Conservation (phyloP, 495 filamentous ascomycete genomes). For the Trichoderma asperelloides region DNA sequence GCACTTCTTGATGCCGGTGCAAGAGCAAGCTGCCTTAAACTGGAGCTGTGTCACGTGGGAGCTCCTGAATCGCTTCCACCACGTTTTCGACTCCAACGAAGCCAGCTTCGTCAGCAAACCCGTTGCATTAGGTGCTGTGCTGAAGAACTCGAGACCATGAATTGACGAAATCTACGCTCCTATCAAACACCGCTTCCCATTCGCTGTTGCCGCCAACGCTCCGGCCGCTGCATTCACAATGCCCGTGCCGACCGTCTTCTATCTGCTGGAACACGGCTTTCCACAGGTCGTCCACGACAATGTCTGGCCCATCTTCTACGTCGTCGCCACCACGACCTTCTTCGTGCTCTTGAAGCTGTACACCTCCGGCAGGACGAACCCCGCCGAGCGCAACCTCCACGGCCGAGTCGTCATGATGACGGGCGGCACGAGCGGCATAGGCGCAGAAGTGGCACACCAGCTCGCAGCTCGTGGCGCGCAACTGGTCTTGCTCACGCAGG, state of each 20-base stretch:
- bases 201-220: background rate
- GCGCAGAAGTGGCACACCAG: constrained; percentile 59
- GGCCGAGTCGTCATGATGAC: constrained; percentile 90
- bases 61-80: background rate
- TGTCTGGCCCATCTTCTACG: constrained; percentile 49
- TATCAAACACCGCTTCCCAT: background rate
- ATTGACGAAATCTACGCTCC: background rate
- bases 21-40: background rate
- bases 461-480: constrained; percentile 83
- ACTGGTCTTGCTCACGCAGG: constrained; percentile 79
- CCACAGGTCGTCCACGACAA: constrained; percentile 54
- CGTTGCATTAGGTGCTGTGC: background rate
- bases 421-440: constrained; percentile 91
- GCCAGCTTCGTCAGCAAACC: background rate
- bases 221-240: constrained; percentile 35
- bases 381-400: constrained; percentile 79
- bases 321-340: constrained; percentile 46
- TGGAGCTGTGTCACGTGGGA: constrained; percentile 4
- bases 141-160: background rate
- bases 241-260: constrained; percentile 67
- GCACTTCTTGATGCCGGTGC: background rate
- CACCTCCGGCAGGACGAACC: constrained; percentile 64
- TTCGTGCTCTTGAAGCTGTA: constrained; percentile 67
- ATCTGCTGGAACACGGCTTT: constrained; percentile 55
- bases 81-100: background rate